Conservation (phyloP, 805 yeast genomes). For the Trichomonascus vanleenenianus region DNA sequence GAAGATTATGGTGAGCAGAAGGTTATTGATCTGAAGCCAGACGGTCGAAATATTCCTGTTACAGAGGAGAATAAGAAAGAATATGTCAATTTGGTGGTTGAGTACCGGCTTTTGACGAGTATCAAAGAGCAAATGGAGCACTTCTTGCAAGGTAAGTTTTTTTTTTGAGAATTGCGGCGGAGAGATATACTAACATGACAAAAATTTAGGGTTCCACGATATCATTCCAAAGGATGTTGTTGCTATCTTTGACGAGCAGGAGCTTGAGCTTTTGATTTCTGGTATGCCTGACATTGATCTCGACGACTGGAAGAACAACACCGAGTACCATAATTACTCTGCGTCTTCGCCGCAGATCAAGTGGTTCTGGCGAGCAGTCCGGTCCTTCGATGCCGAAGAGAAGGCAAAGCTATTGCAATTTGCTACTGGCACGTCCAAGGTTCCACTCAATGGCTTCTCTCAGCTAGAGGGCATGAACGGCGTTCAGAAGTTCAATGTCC, state of each 20-base stretch:
- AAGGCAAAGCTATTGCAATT: conserved; percentile 90
- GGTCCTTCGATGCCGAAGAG: conserved; percentile 89
- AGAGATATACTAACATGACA: conserved; percentile 3
- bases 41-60: conserved; percentile 78
- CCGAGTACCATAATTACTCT: conserved; percentile 71
- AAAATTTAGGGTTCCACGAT: conserved; percentile 81
- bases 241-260: conserved; percentile 90
- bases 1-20: conserved; percentile 91
- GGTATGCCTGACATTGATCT: conserved; percentile 96
- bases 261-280: conserved; percentile 81
- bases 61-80: conserved; percentile 88
- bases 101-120: conserved; percentile 73
- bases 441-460: conserved; percentile 89
- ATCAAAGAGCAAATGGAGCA: conserved; percentile 83
- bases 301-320: conserved; percentile 89
- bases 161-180: neutral
- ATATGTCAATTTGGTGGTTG: conserved; percentile 79
- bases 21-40: conserved; percentile 69
- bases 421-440: conserved; percentile 95
- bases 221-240: conserved; percentile 78
- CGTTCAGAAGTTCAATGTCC: conserved; percentile 76
- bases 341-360: conserved; percentile 79
- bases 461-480: conserved; percentile 86
- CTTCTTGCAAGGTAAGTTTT: conserved; percentile 39
- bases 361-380: conserved; percentile 98